Percentiles rank a stretch among this genome's conserved stretches.
These are phyloP conservation scores for Strobilomyces dryophilus DNA, from an alignment of 768 basidiomycete genomes.

Conservation along the genomic window DNA sequence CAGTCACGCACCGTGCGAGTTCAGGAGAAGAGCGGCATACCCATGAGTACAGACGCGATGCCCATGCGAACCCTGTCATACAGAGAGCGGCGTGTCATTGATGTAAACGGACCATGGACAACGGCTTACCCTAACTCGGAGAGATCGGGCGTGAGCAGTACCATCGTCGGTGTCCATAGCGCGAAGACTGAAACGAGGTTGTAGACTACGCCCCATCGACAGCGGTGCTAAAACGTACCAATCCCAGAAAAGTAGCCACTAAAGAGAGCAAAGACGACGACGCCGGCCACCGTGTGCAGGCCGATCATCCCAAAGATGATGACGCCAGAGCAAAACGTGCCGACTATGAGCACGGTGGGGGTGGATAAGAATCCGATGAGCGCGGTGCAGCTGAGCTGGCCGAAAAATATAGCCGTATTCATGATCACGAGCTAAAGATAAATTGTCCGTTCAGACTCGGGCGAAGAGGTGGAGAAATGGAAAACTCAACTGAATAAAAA, in stretches of 20 bases:
- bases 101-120: too few relatives aligned
- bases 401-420: slow-evolving; percentile 52
- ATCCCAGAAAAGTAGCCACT: slow-evolving; percentile 52
- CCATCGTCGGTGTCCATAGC: slow-evolving; percentile 41
- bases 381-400: slow-evolving; percentile 47
- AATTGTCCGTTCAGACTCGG: background rate
- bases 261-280: slow-evolving; percentile 40
- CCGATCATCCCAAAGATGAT: slow-evolving; percentile 47
- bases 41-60: slow-evolving; percentile 45
- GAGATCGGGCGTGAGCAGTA: slow-evolving; percentile 41
- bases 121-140: slow-evolving; percentile 46
- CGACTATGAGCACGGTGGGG: slow-evolving; percentile 32
- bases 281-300: slow-evolving; percentile 35
- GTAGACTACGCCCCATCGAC: too few relatives aligned
- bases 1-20: background rate
- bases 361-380: slow-evolving; percentile 41
- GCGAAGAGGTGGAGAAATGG: background rate
- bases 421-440: slow-evolving; percentile 46
- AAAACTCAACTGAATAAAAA: slow-evolving; percentile 52
- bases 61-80: slow-evolving; percentile 41
- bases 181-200: slow-evolving; percentile 33
- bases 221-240: slow-evolving; percentile 34
- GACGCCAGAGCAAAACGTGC: slow-evolving; percentile 35
- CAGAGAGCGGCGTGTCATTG: background rate
- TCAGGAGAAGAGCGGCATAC: slow-evolving; percentile 28